Conservation (phyloP, 2,329 filamentous ascomycete species). For the Cladophialophora chaetospira region DNA sequence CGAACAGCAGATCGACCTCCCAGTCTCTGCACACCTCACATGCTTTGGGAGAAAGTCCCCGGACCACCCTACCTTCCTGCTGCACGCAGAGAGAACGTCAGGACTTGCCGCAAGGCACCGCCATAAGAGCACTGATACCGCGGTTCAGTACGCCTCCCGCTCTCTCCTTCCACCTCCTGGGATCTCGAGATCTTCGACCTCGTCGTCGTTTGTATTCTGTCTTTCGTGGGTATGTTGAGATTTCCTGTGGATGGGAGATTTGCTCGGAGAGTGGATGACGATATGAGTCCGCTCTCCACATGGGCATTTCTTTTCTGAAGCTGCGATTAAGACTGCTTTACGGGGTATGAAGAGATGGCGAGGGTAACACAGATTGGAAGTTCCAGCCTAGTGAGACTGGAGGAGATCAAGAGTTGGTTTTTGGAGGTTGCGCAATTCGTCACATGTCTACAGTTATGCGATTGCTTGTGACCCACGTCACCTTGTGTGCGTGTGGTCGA, state of each 20-base stretch:
- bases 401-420: conserved; percentile 19
- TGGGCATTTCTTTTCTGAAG: conserved; percentile 10
- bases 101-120: conserved; percentile 91
- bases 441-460: conserved; percentile 96
- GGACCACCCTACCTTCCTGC: conserved; percentile 66
- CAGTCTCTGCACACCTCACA: conserved; percentile 37
- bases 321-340: conserved; percentile 35
- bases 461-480: conserved; percentile 65
- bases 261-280: conserved; percentile 66
- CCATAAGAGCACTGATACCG: conserved; percentile 89
- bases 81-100: conserved; percentile 42
- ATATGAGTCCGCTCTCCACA: conserved; percentile 72
- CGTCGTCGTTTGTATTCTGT: conserved; percentile 56
- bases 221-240: not conserved
- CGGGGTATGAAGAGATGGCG: conserved; percentile 47
- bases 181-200: conserved; percentile 45
- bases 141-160: conserved; percentile 68
- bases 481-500: conserved; percentile 38
- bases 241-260: not conserved
- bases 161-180: conserved; percentile 44
- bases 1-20: conserved; percentile 68
- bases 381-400: conserved; percentile 12
- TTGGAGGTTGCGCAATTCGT: conserved; percentile 67
- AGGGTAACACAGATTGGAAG: conserved; percentile 39
- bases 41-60: conserved; percentile 99